These are phyloP conservation scores for Vitis rotundifolia DNA, from an alignment of 164 flowering plant species.

Conservation along the genomic window DNA sequence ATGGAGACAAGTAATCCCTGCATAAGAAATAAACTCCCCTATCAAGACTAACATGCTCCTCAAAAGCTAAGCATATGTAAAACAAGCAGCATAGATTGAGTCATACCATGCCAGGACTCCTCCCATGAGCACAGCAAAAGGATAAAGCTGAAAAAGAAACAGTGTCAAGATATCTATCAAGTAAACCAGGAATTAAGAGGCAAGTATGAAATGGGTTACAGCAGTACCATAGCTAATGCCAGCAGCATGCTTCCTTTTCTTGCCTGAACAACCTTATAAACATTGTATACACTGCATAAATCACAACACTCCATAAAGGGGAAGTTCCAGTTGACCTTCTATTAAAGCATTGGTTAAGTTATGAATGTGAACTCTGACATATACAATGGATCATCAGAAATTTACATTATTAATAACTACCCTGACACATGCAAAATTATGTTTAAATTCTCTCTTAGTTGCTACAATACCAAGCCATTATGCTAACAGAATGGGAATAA, in stretches of 20 bases:
- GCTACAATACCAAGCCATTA: neutral
- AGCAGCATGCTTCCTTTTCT: conserved; percentile 86
- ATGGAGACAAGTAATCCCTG: conserved; percentile 93
- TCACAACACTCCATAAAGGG: neutral
- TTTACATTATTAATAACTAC: neutral
- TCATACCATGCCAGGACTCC: conserved; percentile 81
- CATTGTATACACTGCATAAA: conserved; percentile 68
- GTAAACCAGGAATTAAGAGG: neutral
- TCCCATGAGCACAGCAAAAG: conserved; percentile 69
- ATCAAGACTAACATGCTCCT: neutral
- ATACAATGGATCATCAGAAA: neutral
- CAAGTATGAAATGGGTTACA: neutral
- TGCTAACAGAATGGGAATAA: no score
- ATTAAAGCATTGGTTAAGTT: neutral
- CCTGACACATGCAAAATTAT: neutral
- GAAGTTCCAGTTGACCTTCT: neutral
- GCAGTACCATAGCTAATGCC: conserved; percentile 90
- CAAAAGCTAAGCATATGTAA: neutral
- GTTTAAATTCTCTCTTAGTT: neutral
- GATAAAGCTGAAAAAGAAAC: conserved; percentile 68
- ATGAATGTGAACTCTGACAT: neutral
- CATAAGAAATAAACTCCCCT: conserved; percentile 10
- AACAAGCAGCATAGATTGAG: conserved; percentile 4
- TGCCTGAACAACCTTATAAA: conserved; percentile 74
- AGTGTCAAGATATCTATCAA: neutral